Percentiles rank a stretch among this genome's conserved stretches.
phyloP scores from a whole-genome alignment of 225 moss, liverwort and hornwort species.

The Pseudisothecium myosuroides region DNA sequence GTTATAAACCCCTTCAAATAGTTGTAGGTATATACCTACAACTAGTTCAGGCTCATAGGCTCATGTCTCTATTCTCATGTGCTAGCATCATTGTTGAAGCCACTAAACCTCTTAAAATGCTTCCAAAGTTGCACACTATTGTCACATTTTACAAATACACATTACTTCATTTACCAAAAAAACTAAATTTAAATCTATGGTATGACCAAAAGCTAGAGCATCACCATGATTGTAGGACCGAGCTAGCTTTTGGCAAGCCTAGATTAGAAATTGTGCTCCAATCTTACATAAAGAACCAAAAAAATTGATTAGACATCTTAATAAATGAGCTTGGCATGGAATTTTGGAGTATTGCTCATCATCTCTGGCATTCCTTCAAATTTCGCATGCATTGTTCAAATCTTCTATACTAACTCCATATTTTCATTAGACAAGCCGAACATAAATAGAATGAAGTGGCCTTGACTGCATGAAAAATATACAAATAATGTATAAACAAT shows the following conservation, averaged over 20 bases:
- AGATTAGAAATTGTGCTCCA: not conserved
- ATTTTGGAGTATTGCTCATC: not conserved
- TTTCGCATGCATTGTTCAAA: not conserved
- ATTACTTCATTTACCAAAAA: not conserved
- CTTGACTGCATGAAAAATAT: not conserved
- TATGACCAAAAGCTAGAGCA: not conserved
- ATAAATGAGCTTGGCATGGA: not conserved
- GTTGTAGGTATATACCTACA: no score
- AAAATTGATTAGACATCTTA: not conserved
- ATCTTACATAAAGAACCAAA: not conserved
- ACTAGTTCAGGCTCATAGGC: no score
- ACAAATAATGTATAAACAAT: rapidly evolving
- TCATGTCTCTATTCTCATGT: no score
- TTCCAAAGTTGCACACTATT: not conserved
- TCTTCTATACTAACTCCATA: not conserved
- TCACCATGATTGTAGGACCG: not conserved
- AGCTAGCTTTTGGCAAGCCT: no score
- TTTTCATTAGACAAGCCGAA: not conserved
- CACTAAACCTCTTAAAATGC: not conserved
- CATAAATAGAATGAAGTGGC: not conserved
- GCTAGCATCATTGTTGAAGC: no score
- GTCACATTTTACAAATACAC: not conserved
- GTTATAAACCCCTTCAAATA: no score
- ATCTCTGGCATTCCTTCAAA: not conserved
- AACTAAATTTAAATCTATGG: not conserved